Percentiles rank a stretch among this genome's conserved stretches.
phyloP scores from a whole-genome alignment of 179 eudicot species.

The Camellia oleifera region DNA sequence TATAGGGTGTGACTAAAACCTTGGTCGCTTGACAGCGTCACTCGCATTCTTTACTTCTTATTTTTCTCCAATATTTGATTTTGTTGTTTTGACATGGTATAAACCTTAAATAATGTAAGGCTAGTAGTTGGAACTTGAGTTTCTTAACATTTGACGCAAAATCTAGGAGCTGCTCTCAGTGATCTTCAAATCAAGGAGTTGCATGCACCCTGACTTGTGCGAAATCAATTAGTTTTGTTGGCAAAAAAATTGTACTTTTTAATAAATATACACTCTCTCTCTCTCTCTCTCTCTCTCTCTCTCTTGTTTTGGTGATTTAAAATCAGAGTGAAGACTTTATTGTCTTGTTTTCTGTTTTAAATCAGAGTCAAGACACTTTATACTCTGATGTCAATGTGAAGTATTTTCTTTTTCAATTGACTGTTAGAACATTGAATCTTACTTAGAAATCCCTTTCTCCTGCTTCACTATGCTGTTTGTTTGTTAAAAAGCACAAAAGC shows the following conservation, averaged over 20 bases:
- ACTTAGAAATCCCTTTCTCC: neutral
- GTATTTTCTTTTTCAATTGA: neutral
- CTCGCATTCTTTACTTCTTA: neutral
- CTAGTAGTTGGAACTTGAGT: neutral
- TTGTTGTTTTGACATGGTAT: neutral
- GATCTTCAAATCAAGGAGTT: neutral
- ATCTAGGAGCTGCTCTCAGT: neutral
- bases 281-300: conserved; percentile 1
- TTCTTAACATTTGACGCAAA: neutral
- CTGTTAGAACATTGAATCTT: neutral
- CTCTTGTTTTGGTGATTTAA: neutral
- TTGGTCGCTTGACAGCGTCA: neutral
- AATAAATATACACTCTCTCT: neutral
- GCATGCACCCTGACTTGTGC: neutral
- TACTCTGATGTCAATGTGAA: neutral
- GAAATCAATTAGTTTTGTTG: conserved; percentile 3
- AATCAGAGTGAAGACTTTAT: neutral
- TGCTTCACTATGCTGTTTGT: conserved; percentile 48
- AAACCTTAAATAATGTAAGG: neutral
- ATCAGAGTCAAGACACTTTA: neutral
- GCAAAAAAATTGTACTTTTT: neutral
- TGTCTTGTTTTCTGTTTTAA: neutral
- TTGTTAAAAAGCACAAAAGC: conserved; percentile 64
- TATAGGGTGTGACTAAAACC: neutral
- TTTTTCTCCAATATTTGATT: neutral